These are phyloP conservation scores for Jaminaea rosea DNA, from an alignment of 1,284 basidiomycete species.

Conservation along the genomic window DNA sequence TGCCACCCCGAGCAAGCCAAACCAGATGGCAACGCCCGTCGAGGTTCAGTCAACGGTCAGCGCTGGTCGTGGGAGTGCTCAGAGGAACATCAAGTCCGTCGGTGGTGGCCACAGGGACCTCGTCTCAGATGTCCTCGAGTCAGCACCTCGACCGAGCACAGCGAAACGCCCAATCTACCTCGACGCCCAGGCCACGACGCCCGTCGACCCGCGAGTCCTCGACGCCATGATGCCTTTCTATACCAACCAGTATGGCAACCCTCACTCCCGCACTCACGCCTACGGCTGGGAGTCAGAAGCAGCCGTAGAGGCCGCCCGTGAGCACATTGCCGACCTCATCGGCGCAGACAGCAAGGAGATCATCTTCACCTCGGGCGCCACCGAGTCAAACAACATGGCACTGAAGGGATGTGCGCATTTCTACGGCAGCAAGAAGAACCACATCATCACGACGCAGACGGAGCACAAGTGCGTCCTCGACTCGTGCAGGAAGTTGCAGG, in stretches of 20 bases:
- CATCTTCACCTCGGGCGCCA: slow-evolving; percentile 95
- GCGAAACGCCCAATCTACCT: slow-evolving; percentile 44
- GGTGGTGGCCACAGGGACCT: slow-evolving; percentile 1
- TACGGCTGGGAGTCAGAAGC: slow-evolving; percentile 99
- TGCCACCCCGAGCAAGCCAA: slow-evolving; percentile 25
- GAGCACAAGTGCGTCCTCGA: slow-evolving; percentile 99
- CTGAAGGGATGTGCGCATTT: slow-evolving; percentile 96
- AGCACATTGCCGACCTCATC: slow-evolving; percentile 82
- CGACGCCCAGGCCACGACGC: slow-evolving; percentile 65
- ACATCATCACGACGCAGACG: slow-evolving; percentile 55
- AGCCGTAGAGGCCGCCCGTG: slow-evolving; percentile 81
- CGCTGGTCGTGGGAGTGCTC: slow-evolving; percentile 25
- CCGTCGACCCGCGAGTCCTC: slow-evolving; percentile 90
- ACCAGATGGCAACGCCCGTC: slow-evolving; percentile 33
- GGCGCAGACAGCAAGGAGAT: slow-evolving; percentile 93
- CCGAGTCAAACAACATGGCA: slow-evolving; percentile 95
- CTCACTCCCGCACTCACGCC: slow-evolving; percentile 93
- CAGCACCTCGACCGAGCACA: slow-evolving; percentile 16
- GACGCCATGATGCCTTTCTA: slow-evolving; percentile 94
- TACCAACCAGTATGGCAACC: slow-evolving; percentile 96
- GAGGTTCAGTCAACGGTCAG: slow-evolving; percentile 28
- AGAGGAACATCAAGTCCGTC: background rate
- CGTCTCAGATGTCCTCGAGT: slow-evolving; percentile 15
- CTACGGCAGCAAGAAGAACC: slow-evolving; percentile 45
- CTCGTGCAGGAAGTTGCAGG: slow-evolving; percentile 86